Base-by-base conservation (phyloP, 768 basidiomycete species). In the Pulveroboletus sp. region DNA sequence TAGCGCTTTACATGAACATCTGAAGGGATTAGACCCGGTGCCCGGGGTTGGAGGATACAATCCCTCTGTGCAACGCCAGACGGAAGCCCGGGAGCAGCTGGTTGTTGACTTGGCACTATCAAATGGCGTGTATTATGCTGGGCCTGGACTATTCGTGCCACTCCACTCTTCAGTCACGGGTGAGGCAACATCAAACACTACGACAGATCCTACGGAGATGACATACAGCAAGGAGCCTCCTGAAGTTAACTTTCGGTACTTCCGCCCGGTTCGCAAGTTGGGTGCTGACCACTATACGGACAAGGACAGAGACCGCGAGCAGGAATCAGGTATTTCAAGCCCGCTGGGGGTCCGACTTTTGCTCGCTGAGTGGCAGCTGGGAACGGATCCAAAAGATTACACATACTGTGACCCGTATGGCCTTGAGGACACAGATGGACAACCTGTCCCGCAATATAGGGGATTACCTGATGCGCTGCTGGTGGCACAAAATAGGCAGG, bases 341-440 rank as follows among this genome's bases (percentile, higher is more conserved):
- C 76, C 82, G 0, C 64, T 74, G 3, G 84, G 84, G 3, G 81
- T 85, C 9, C 74, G 83, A 27, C 70, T 83, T 18, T 72, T 91
- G 36, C 64, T 91, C 48, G 74, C 77, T 49, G 84, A 86, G 38
- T 91, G 89, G 89, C 73, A 79, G 43, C 52, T 79, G 21, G 81
- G 83, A 11, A 55, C 68, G 3, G 71, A 81, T 63, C 78, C 80
- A 4, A 65, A 71, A 3, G 61, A 73, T 6, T 84, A 80, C 55
- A 57, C 60, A 3, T 86, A 81, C 58, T 62, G 54, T 9, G 82
- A 88, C 55, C 78, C 79, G 1, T 87, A 85, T 59, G 71, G 70
- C 39, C 57, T 63, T 26, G 62, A 53, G 6, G 55, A 57, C n/a
- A 51, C 54, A n/a, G 66, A 62, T 3, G 21, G 30, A 42, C 47